A percentile compares a stretch with the other conserved stretches of the same genome.
Conservation (phyloP, 2,329 filamentous ascomycete species). For the Exophiala calicioides region DNA sequence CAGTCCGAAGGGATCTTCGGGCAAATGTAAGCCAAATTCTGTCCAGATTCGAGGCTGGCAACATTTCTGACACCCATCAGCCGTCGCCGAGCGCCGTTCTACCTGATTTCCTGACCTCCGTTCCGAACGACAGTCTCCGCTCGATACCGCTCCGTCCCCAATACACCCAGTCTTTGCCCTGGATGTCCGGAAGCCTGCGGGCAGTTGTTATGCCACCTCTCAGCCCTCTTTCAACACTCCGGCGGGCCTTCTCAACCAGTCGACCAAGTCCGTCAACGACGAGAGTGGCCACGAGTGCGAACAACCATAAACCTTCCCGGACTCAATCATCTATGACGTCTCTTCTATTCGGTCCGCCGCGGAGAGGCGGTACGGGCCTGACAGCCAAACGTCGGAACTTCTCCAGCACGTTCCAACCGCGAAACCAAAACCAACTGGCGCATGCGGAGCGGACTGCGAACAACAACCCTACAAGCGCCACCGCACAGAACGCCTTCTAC, state of each 20-base stretch:
- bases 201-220: constrained; percentile 8
- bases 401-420: constrained; percentile 23
- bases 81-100: constrained; percentile 6
- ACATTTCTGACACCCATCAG: constrained; percentile 23
- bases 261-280: constrained; percentile 2
- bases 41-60: background rate
- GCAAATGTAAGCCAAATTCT: constrained; percentile 4
- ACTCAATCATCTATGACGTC: constrained; percentile 14
- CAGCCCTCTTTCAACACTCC: constrained; percentile 6
- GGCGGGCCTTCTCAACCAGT: constrained; percentile 16
- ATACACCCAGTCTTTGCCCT: constrained; percentile 13
- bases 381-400: constrained; percentile 22
- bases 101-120: constrained; percentile 20
- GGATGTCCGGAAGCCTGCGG: constrained; percentile 21
- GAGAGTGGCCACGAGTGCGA: constrained; percentile 1
- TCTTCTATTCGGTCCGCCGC: constrained; percentile 22
- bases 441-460: constrained; percentile 90
- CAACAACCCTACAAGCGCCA: constrained; percentile 82
- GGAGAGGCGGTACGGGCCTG: background rate
- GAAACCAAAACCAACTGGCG: constrained; percentile 64
- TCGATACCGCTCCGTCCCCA: constrained; percentile 1
- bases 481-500: constrained; percentile 91
- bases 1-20: background rate
- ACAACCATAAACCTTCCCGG: background rate
- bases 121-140: constrained; percentile 11